Percentiles rank a stretch among this genome's conserved stretches.
Evolutionary conservation across 345 rosid genomes (phyloP).

Genomic region (Kernera saxatilis): DNA sequence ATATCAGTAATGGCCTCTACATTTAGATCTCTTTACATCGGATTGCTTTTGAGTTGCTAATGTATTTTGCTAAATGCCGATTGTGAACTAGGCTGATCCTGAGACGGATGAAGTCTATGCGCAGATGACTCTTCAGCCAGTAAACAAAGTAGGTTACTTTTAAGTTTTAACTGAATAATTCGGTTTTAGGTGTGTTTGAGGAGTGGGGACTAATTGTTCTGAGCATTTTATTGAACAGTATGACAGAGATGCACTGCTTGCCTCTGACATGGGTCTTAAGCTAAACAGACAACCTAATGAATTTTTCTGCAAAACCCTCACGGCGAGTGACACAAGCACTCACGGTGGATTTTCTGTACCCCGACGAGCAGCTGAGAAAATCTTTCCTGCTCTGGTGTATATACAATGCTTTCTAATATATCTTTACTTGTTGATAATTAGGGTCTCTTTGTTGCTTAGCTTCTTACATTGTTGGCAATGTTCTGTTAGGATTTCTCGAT

Average conservation of each 20-base stretch:
- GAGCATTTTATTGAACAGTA: constrained; percentile 49
- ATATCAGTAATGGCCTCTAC: background rate
- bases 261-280: constrained; percentile 86
- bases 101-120: constrained; percentile 84
- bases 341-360: constrained; percentile 99
- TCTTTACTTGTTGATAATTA: background rate
- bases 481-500: constrained; percentile 71
- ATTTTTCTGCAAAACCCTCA: constrained; percentile 90
- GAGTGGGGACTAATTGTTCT: background rate
- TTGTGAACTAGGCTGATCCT: constrained; percentile 53
- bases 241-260: constrained; percentile 80
- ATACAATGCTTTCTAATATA: constrained; percentile 16
- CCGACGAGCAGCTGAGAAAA: constrained; percentile 92
- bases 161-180: background rate
- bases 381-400: constrained; percentile 81
- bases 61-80: background rate
- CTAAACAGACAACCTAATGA: constrained; percentile 66
- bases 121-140: constrained; percentile 76
- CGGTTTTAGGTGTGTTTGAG: background rate
- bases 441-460: background rate
- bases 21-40: background rate
- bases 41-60: constrained; percentile 1
- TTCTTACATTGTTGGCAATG: constrained; percentile 14
- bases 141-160: constrained; percentile 29
- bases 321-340: constrained; percentile 98